Evolutionary conservation across 73 alveolate species (phyloP).

Genomic region (Stentor roeselii): DNA sequence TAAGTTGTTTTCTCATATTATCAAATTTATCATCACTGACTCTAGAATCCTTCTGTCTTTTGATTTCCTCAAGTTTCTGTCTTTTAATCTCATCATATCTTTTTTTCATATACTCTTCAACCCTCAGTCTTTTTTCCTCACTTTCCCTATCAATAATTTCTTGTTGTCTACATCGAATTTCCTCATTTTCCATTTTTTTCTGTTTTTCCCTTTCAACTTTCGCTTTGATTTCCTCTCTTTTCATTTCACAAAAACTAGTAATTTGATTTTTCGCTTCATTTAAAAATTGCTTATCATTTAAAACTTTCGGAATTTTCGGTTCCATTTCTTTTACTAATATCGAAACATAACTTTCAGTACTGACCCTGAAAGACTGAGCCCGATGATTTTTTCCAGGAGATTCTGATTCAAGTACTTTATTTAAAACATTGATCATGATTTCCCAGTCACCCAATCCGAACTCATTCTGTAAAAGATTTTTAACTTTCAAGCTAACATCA

Average conservation of each 20-base stretch:
- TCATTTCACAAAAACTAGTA: not conserved
- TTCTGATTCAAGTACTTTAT: conserved; percentile 15
- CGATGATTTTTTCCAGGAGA: not conserved
- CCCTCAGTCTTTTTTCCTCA: conserved; percentile 23
- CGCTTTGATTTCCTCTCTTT: conserved; percentile 16
- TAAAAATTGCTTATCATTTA: not conserved
- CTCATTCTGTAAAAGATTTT: not conserved
- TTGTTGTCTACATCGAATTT: not conserved
- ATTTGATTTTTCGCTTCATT: not conserved
- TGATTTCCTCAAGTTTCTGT: conserved; percentile 13
- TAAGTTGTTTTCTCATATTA: not conserved
- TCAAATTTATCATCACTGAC: not conserved
- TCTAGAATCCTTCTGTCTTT: not conserved
- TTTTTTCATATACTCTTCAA: not conserved
- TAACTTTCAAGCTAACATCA: not conserved
- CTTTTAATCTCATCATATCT: conserved; percentile 20
- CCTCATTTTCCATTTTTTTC: conserved; percentile 28
- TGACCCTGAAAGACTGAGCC: not conserved
- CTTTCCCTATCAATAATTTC: conserved; percentile 8
- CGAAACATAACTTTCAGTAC: not conserved
- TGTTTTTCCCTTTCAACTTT: conserved; percentile 10
- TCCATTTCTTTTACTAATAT: conserved; percentile 9
- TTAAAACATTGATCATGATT: not conserved
- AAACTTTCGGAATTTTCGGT: not conserved
- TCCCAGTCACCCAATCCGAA: conserved; percentile 21